phyloP scores from a whole-genome alignment of 345 rosid genomes.

The Salix dunnii region DNA sequence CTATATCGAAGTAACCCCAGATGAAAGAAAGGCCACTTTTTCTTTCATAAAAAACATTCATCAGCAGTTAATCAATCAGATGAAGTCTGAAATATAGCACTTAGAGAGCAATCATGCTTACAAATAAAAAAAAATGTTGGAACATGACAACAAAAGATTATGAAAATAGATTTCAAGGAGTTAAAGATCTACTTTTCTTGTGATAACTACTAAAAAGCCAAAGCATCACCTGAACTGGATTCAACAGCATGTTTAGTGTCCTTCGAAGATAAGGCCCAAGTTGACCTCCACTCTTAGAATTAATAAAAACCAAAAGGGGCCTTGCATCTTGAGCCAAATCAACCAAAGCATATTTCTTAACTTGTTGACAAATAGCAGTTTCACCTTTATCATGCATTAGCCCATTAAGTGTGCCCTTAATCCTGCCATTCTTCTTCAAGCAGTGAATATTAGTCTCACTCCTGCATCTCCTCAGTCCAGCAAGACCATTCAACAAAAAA shows the following conservation, averaged over 20 bases:
- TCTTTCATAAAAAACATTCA: neutral
- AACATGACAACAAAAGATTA: neutral
- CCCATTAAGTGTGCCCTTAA: neutral
- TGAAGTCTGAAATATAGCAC: neutral
- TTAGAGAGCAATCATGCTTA: neutral
- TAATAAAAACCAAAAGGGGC: slow-evolving; percentile 80
- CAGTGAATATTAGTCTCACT: neutral
- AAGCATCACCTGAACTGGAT: slow-evolving; percentile 71
- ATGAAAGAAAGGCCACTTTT: neutral
- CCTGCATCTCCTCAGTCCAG: neutral
- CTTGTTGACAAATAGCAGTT: neutral
- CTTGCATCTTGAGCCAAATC: slow-evolving; percentile 79
- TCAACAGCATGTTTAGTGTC: slow-evolving; percentile 75
- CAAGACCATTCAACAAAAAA: neutral
- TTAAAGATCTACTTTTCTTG: neutral
- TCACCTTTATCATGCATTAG: neutral
- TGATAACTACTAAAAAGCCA: neutral
- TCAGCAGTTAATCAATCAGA: neutral
- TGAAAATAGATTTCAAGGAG: neutral
- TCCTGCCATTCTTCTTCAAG: neutral
- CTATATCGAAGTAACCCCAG: neutral
- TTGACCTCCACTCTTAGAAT: slow-evolving; percentile 90
- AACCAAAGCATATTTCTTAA: slow-evolving; percentile 5
- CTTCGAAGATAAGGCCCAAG: slow-evolving; percentile 67
- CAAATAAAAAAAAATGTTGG: too few species aligned